Evolutionary conservation across 192 early-diverging fungal genomes (phyloP).

Genomic region (Coemansia sp.): DNA sequence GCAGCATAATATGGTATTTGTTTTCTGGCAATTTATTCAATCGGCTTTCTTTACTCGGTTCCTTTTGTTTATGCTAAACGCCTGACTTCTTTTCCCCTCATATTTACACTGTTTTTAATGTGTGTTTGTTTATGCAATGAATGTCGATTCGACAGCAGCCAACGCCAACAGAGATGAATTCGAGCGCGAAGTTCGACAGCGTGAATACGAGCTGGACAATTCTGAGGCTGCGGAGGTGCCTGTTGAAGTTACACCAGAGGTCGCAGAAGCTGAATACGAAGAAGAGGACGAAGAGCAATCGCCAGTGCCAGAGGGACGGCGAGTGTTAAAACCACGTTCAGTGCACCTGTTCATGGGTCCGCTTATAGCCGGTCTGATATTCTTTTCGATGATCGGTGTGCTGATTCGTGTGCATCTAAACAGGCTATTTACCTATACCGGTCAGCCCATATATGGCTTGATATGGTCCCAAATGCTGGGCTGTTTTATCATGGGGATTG

Average conservation of each 20-base stretch:
- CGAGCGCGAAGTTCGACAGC: conserved; percentile 1
- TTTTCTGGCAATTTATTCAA: no score
- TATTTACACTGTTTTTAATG: neutral
- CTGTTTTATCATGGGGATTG: conserved; percentile 54
- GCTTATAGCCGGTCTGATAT: conserved; percentile 19
- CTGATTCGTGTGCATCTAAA: conserved; percentile 61
- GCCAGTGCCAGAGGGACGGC: neutral
- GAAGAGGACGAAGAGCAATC: no score
- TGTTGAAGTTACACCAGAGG: conserved; percentile 2
- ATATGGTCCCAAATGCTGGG: conserved; percentile 70
- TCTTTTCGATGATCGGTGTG: conserved; percentile 66
- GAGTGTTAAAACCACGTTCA: neutral
- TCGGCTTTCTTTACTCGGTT: neutral
- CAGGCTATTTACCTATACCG: conserved; percentile 59
- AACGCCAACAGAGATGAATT: neutral
- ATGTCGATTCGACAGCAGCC: neutral
- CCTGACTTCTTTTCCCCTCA: no score
- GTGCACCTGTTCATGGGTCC: conserved; percentile 21
- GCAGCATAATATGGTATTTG: no score
- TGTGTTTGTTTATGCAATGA: neutral
- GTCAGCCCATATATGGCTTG: conserved; percentile 62
- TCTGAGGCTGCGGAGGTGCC: neutral
- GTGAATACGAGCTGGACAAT: neutral
- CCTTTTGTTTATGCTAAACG: neutral
- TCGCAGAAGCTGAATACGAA: neutral